phyloP scores from a whole-genome alignment of 108 stramenopile genomes.

The Nitzschia sp. region DNA sequence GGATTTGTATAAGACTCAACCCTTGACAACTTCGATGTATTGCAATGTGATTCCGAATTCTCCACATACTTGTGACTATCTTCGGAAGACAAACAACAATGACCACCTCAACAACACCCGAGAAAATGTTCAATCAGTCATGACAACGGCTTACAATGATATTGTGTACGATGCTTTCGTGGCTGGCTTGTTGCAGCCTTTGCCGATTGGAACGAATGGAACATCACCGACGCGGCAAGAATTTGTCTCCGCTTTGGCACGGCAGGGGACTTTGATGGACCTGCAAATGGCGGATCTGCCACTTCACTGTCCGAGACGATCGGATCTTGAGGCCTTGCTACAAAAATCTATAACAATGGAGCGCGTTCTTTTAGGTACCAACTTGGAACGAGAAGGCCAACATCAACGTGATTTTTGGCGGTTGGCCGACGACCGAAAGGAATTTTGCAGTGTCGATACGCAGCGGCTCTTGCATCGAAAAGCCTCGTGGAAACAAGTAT shows the following conservation, averaged over 20 bases:
- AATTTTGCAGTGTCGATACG: conserved; percentile 16
- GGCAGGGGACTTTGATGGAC: background rate
- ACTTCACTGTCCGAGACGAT: conserved; percentile 8
- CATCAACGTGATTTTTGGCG: conserved; percentile 5
- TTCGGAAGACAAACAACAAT: too few relatives aligned
- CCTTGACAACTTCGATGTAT: conserved; percentile 4
- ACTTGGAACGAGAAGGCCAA: background rate
- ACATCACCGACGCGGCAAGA: conserved; percentile 1
- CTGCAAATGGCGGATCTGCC: conserved; percentile 4
- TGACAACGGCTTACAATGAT: conserved; percentile 14
- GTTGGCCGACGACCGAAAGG: background rate
- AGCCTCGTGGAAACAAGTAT: conserved; percentile 13
- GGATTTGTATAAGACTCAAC: background rate
- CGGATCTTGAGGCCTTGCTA: conserved; percentile 1
- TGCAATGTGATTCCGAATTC: conserved; percentile 20
- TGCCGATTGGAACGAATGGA: background rate
- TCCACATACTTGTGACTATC: conserved; percentile 12
- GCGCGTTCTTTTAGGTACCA: background rate
- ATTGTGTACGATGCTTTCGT: conserved; percentile 22
- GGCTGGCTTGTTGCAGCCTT: background rate
- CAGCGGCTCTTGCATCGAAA: background rate
- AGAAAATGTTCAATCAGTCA: conserved; percentile 9
- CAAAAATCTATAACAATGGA: conserved; percentile 8
- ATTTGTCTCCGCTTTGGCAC: background rate
- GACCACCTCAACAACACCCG: background rate